Base-by-base conservation (phyloP, 352 stramenopile species). In the Phytopythium boreale region DNA sequence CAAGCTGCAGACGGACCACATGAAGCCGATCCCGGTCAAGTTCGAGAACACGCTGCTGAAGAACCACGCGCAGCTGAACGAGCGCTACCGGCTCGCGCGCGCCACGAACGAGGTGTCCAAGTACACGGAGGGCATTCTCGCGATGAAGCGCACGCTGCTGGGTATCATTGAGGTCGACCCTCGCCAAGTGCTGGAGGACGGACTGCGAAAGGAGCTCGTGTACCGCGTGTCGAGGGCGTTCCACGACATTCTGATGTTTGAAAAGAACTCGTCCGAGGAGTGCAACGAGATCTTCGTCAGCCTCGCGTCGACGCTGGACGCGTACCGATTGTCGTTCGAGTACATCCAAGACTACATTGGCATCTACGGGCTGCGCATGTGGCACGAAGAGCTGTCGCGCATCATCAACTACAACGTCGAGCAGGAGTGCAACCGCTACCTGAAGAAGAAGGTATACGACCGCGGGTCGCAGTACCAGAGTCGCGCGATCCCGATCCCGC, bases 371-470 rank as follows among this genome's bases (percentile, higher is more conserved):
- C 75, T 98, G 39, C 92, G 95, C 36, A 97, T 98, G 79, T 98
- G 93, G 95, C 92, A 98, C 67, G 88, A 98, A 70, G 96, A 98
- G 70, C 71, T 98, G 20, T 90, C 82, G 27, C 90, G 96, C 20
- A 96, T 98, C 63, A 97, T 98, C 63, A 97, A 96, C 61, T 98
- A 97, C 77, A 98, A 98, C 53, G 88, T 97, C n/a, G 95, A 98
- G 70, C 90, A 98, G 61, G 96, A 98, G 72, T 95, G 87, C 80
- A 98, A 98, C 67, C 93, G 93, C 11, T 98, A 97, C 68, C 62
- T 98, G 47, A 97, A 97, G 71, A 97, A 98, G 67, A 97, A 98
- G 61, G 91, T 98, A 29, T 93, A 97, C 62, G 90, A 97, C 66
- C 76, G 82, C 26, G 80, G 88, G 17, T 98, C 90, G 7, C 89